A percentile compares a stretch with the other conserved stretches of the same genome.
Evolutionary conservation across 805 yeast species (phyloP).

Genomic region (Millerago galiae): DNA sequence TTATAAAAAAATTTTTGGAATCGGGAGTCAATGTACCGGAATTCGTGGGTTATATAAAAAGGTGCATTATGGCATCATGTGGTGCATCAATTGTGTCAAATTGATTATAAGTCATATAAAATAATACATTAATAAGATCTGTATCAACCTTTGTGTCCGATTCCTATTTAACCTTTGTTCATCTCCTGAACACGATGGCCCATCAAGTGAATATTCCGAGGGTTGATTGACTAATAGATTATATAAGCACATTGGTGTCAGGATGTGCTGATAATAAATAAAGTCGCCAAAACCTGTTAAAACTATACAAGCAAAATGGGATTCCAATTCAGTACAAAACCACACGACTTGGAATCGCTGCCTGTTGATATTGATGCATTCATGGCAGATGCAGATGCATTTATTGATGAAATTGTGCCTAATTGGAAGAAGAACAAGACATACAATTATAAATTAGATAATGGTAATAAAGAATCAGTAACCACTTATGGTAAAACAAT

Average conservation of each 20-base stretch:
- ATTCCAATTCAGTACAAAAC: conserved; percentile 12
- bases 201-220: no score
- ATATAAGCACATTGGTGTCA: neutral
- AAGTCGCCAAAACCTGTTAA: no score
- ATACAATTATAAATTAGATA: conserved; percentile 23
- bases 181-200: no score
- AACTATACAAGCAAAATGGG: neutral
- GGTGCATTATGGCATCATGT: neutral
- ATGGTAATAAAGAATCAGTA: conserved; percentile 23
- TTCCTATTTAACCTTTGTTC: no score
- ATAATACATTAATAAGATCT: no score
- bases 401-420: conserved; percentile 18
- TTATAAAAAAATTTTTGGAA: neutral
- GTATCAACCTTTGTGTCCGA: no score
- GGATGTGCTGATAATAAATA: no score
- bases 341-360: conserved; percentile 9
- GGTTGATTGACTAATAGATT: no score
- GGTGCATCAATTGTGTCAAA: neutral
- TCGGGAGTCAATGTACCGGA: conserved; percentile 9
- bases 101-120: no score
- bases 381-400: conserved; percentile 20
- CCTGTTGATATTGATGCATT: conserved; percentile 16
- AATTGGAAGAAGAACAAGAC: conserved; percentile 29
- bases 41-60: neutral
- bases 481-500: conserved; percentile 26